Base-by-base conservation (phyloP, 225 moss, liverwort and hornwort genomes). In the Neckera pumila region DNA sequence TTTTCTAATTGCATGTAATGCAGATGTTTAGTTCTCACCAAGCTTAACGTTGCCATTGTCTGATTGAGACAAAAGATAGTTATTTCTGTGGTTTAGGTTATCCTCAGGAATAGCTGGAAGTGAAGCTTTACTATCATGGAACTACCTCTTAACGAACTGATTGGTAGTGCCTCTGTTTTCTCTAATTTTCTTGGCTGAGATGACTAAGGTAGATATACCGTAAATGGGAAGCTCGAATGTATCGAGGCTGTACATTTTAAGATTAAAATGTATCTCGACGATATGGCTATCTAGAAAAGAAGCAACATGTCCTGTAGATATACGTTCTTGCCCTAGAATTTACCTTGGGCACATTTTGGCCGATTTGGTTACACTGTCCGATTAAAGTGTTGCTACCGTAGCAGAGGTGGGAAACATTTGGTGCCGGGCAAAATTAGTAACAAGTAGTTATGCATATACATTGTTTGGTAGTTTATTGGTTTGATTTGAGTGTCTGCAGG, bases 401-500 rank as follows among this genome's bases (percentile, higher is more conserved):
- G 14, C 31, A 28, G 6, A 71, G 21, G 28, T 47, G 54, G 22
- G 20, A 69, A 88, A 31, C 38, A 76, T 75, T 31, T 49, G 21
- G 74, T 80, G 43, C 45, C 28, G 12, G 60, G 47, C 49, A 30
- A 71, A 63, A 56, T 49, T 23, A 49, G 86, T 45, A 47, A 69
- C 38, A 31, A 65, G 26, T 75, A 60, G n/a, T 60, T 51, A 57
- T 67, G 43, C 67, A 19, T 71, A 45, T 45, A 43, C 66, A 30
- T 69, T 49, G 56, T 49, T 73, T 58, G 30, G 66, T 54, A 59
- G 66, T 85, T 86, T 2, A 75, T 40, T 27, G 36, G 43, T 79
- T 75, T 92, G 87, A 73, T 82, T 45, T 83, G 85, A 80, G 65
- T 87, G 66, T 64, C 38, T 94, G 42, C 80, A 98, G 98, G 96